Conservation (phyloP, 2,329 filamentous ascomycete species). For the Stagonosporopsis rhizophila region DNA sequence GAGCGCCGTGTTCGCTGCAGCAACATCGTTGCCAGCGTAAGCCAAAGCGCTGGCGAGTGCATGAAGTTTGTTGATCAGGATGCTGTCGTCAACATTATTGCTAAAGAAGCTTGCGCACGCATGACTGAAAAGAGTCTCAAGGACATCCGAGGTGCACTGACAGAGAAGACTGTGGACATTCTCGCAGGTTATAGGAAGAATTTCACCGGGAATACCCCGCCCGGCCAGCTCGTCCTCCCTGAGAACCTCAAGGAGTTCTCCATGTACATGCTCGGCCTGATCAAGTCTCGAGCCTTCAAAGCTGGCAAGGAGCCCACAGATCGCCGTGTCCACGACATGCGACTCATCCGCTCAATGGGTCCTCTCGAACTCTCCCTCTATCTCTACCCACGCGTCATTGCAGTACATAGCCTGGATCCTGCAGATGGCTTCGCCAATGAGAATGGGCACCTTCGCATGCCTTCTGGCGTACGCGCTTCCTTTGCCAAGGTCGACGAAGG, state of each 20-base stretch:
- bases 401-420: constrained; percentile 85
- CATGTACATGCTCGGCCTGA: constrained; percentile 91
- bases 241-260: constrained; percentile 95
- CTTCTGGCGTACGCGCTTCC: constrained; percentile 78
- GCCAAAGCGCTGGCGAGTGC: constrained; percentile 78
- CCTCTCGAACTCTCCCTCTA: constrained; percentile 86
- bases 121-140: constrained; percentile 79
- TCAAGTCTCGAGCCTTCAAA: constrained; percentile 94
- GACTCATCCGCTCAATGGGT: constrained; percentile 88
- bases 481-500: constrained; percentile 91
- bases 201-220: constrained; percentile 84
- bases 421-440: constrained; percentile 94
- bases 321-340: constrained; percentile 87
- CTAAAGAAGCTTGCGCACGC: constrained; percentile 92
- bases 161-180: constrained; percentile 92
- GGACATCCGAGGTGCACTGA: constrained; percentile 81
- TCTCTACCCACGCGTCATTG: constrained; percentile 92
- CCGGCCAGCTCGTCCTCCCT: constrained; percentile 91
- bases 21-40: constrained; percentile 92
- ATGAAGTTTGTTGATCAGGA: constrained; percentile 98
- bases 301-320: constrained; percentile 89
- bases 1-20: constrained; percentile 90
- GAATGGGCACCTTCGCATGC: constrained; percentile 86
- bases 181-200: constrained; percentile 92
- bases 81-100: constrained; percentile 84